phyloP scores from a whole-genome alignment of 2,329 filamentous ascomycete genomes.

The Ophiostoma ulmi region DNA sequence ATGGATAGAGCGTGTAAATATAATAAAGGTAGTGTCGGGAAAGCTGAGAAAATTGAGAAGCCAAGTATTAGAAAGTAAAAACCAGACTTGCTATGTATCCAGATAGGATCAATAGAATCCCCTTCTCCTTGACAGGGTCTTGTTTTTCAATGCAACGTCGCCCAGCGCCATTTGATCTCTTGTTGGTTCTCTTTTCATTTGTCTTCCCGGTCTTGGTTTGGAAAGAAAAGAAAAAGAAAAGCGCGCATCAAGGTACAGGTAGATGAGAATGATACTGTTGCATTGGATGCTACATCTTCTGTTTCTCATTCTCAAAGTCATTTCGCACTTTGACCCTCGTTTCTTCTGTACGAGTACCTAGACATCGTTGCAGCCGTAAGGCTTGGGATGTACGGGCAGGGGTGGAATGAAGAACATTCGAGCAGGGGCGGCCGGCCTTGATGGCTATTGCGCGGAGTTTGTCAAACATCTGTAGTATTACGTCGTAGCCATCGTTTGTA shows the following conservation, averaged over 20 bases:
- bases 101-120: not conserved
- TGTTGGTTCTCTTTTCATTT: not conserved
- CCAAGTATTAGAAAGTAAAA: not conserved
- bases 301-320: not conserved
- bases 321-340: not conserved
- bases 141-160: not conserved
- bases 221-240: not conserved
- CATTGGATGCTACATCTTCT: not conserved
- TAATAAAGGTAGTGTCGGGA: not conserved
- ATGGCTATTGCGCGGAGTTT: not conserved
- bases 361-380: not conserved
- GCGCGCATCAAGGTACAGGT: conserved; percentile 1
- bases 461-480: not conserved
- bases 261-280: not conserved
- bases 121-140: not conserved
- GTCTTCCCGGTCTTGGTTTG: not conserved
- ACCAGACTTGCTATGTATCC: no score
- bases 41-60: not conserved
- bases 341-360: not conserved
- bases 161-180: not conserved
- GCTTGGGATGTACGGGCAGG: not conserved
- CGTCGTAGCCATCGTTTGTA: no score
- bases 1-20: conserved; percentile 13
- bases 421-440: not conserved
- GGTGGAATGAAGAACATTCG: not conserved